A percentile compares a stretch with the other conserved stretches of the same genome.
Conservation (phyloP, 2,329 filamentous ascomycete species). For the Elsinoe ampelina region DNA sequence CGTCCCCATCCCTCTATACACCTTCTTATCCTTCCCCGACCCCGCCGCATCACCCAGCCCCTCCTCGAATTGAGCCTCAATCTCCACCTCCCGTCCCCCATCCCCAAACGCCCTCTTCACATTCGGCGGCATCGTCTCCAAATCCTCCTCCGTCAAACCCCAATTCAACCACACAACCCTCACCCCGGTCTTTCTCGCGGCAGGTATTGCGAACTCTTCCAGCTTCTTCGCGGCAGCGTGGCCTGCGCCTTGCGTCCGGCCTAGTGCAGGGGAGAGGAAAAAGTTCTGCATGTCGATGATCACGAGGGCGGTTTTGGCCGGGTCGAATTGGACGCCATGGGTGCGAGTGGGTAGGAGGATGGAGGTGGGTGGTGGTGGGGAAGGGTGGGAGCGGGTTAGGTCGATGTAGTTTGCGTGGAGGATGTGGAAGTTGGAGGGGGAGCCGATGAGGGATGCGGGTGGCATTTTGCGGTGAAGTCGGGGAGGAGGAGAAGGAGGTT, state of each 20-base stretch:
- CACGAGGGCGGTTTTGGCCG: slow-evolving; percentile 30
- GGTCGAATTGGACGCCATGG: slow-evolving; percentile 25
- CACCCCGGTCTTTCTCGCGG: slow-evolving; percentile 35
- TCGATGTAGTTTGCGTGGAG: slow-evolving; percentile 34
- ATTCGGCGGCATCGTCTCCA: slow-evolving; percentile 32
- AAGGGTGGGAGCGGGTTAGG: slow-evolving; percentile 34
- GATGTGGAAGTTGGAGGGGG: slow-evolving; percentile 37
- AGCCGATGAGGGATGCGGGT: slow-evolving; percentile 30
- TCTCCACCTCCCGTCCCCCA: slow-evolving; percentile 18
- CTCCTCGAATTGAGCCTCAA: slow-evolving; percentile 14
- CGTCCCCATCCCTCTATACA: slow-evolving; percentile 26
- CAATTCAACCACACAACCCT: slow-evolving; percentile 35
- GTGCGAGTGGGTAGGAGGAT: slow-evolving; percentile 5
- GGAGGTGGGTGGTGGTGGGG: slow-evolving; percentile 20
- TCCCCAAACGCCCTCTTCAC: slow-evolving; percentile 40
- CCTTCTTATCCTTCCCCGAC: slow-evolving; percentile 20
- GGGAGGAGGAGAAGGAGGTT: slow-evolving; percentile 27
- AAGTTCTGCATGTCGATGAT: slow-evolving; percentile 39
- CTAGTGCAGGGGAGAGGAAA: slow-evolving; percentile 29
- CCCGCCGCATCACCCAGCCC: slow-evolving; percentile 17
- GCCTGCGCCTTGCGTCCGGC: slow-evolving; percentile 29
- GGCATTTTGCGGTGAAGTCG: background rate
- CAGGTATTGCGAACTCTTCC: slow-evolving; percentile 37
- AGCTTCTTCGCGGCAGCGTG: slow-evolving; percentile 35
- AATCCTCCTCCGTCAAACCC: slow-evolving; percentile 32